Base-by-base conservation (phyloP, 2,329 filamentous ascomycete species). In the Aspergillus transmontanensis region DNA sequence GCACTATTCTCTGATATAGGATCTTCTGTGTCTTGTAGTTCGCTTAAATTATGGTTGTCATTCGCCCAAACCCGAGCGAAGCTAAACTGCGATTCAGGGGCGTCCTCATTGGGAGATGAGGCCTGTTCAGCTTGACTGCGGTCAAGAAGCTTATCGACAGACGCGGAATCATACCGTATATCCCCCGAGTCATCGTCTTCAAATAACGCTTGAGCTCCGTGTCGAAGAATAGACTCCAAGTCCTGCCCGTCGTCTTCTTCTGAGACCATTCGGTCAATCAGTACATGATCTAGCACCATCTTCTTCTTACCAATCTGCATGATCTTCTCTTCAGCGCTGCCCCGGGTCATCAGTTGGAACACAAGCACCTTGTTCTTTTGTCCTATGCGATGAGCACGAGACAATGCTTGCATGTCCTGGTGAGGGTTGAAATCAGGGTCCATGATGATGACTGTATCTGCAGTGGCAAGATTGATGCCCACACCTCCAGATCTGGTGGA, bases 391-490 rank as follows among this genome's bases (percentile, higher is more conserved):
- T 99, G 95, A 21, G 94, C 95, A 68, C 96, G 89, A 34, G 94
- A 96, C 34, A 99, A 84, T 0, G 95, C 95, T 76, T 99, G 95
- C 46, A 99, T 91, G 72, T 99, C 96, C 78, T 99, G 95, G 73
- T 99, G 95, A 0, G 95, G 95, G 66, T 99, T 99, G 82, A 96
- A 98, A 74, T 99, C 95, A 0, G 93, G 93, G 71, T 99, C 94
- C 68, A 98, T 88, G 68, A 99, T 97, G 68, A 99, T 97, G 65
- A 99, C 96, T 0, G 95, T 99, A 73, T 99, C 95, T 3, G 95
- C 95, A 9, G 94, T 97, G 0, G 95, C 95, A 60, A 99, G 84
- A 74, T 99, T 99, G 82, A 99, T 99, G 19, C 95, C 96, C 0
- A 99, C 94, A 72, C 96, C 95, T 59, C 95, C 95, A 21, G 96